Evolutionary conservation across 192 early-diverging fungal genomes (phyloP), one percentile per base, ranked within the genome.

Genomic region (Rhizoclosmatium sp.): DNA sequence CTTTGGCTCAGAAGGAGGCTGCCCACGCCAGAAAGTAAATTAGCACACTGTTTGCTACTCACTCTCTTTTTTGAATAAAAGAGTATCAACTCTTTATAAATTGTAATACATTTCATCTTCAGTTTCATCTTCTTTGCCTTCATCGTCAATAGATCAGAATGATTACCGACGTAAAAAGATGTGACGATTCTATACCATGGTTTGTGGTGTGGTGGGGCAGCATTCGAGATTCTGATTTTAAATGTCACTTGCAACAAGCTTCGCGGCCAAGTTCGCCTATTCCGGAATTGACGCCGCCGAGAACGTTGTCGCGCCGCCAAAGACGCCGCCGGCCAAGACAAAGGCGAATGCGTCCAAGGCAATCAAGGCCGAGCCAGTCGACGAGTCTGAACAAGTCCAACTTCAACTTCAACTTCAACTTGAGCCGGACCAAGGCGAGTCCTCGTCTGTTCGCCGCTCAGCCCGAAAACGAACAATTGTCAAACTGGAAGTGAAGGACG

Each of bases 11-110:
- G 41, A 75, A 54, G 71, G 79, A 80, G 64, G 39, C 42, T 42
- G 79, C 65, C n/a, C 75, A 76, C 69, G 39, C 39, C 41, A 75
- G 19, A 41, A 74, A 80, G 72, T 80, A 80, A 75, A 80, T 61
- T 54, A 16, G 31, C 31, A 31, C 31, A 31, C 31, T 31, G 31
- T 31, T 31, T 31, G 31, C 31, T 31, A 31, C 31, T 31, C 31
- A 31, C 31, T 31, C 31, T 31, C 31, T 31, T 31, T 31, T 31
- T 31, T 31, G 31, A 31, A 31, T 31, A 31, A 31, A 31, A 31
- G 31, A 31, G 31, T 31, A 31, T 31, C 31, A 31, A 31, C 31
- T 31, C 31, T 31, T 31, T 31, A 31, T 31, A 31, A 31, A 31
- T 31, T 31, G 31, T 31, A 31, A 31, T 31, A 31, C 31, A 31